Percentiles rank a stretch among this genome's conserved stretches.
Evolutionary conservation across 192 early-diverging fungal genomes (phyloP).

Genomic region (Linnemannia exigua): DNA sequence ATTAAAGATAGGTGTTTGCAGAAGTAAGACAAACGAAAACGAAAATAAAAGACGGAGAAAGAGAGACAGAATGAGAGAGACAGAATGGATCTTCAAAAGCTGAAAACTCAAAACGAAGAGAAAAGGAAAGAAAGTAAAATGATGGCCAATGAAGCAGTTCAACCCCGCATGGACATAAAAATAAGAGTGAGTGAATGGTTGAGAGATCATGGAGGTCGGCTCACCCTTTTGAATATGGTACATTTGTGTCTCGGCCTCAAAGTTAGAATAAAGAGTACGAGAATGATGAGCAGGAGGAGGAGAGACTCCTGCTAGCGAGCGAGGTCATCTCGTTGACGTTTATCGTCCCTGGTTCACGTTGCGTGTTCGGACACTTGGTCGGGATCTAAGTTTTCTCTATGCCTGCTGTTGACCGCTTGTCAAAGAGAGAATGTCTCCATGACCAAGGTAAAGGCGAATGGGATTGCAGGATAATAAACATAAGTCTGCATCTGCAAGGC

Average conservation of each 20-base stretch:
- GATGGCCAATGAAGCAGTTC: not conserved
- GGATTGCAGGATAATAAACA: too few relatives aligned
- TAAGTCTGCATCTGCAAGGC: too few relatives aligned
- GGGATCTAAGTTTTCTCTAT: not conserved
- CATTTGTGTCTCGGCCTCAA: not conserved
- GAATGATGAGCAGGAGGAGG: too few relatives aligned
- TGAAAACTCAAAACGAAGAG: not conserved
- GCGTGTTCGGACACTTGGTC: not conserved
- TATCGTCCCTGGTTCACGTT: constrained; percentile 9
- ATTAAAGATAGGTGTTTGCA: too few relatives aligned
- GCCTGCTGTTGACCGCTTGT: not conserved
- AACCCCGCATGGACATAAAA: not conserved
- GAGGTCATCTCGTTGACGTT: not conserved
- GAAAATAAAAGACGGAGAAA: too few relatives aligned
- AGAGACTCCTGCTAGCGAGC: not conserved
- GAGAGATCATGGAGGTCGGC: not conserved
- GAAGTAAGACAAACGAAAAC: too few relatives aligned
- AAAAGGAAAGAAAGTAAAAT: not conserved
- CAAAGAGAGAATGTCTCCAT: too few relatives aligned
- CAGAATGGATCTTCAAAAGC: constrained; percentile 2
- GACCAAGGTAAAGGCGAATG: too few relatives aligned
- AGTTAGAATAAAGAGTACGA: too few relatives aligned
- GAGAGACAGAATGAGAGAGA: not conserved
- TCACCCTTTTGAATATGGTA: not conserved
- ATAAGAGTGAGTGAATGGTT: not conserved